Conservation (phyloP, 805 yeast genomes). For the Ogataea siamensis region DNA sequence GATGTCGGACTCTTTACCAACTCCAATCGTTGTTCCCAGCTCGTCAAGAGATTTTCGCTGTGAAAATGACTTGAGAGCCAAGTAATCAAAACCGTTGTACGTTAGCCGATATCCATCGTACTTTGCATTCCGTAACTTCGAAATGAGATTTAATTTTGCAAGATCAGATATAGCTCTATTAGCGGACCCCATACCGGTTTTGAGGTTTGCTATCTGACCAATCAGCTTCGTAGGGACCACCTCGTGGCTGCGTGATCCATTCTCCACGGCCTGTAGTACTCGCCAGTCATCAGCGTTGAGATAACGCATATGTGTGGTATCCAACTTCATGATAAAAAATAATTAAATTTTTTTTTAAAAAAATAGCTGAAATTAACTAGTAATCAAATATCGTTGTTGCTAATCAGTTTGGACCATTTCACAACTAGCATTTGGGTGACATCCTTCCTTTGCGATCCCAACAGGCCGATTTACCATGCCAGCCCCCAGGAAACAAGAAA, state of each 20-base stretch:
- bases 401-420: no score
- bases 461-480: no score
- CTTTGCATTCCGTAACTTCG: slow-evolving; percentile 81
- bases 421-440: no score
- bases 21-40: slow-evolving; percentile 86
- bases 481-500: no score
- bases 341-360: slow-evolving; percentile 3
- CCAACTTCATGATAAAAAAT: slow-evolving; percentile 69
- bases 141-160: slow-evolving; percentile 79
- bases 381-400: background rate
- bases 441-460: no score
- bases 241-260: slow-evolving; percentile 90
- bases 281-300: slow-evolving; percentile 87
- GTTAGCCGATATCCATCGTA: slow-evolving; percentile 93
- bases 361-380: slow-evolving; percentile 7
- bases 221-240: slow-evolving; percentile 88
- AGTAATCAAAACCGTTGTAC: slow-evolving; percentile 86
- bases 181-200: slow-evolving; percentile 67
- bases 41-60: slow-evolving; percentile 71
- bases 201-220: slow-evolving; percentile 72
- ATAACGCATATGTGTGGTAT: slow-evolving; percentile 91
- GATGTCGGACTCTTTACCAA: slow-evolving; percentile 97
- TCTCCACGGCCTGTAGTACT: slow-evolving; percentile 83
- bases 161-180: slow-evolving; percentile 77
- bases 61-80: slow-evolving; percentile 83